Conservation (phyloP, 2,329 filamentous ascomycete genomes). For the Cercospora sojina region DNA sequence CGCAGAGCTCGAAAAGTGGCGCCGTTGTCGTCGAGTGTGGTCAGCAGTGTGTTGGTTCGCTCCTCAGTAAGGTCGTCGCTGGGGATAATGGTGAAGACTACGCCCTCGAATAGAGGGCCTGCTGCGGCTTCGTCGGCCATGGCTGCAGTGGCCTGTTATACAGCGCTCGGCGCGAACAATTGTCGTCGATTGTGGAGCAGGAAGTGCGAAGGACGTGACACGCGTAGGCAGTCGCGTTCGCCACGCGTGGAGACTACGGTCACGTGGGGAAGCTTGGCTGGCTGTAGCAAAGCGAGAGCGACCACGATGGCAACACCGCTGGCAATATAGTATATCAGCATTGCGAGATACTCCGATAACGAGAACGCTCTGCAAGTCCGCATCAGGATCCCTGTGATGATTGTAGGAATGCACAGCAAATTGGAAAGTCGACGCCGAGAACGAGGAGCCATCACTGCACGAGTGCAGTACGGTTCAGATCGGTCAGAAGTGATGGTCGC, state of each 20-base stretch:
- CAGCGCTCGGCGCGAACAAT: neutral
- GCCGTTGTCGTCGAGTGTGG: conserved; percentile 48
- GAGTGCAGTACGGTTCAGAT: neutral
- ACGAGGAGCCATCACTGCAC: neutral
- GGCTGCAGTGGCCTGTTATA: neutral
- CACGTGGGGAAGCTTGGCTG: neutral
- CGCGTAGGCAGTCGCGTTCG: neutral
- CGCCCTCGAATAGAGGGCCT: conserved; percentile 40
- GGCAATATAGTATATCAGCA: neutral
- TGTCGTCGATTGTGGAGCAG: neutral
- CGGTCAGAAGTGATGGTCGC: neutral
- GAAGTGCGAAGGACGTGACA: neutral
- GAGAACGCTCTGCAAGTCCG: neutral
- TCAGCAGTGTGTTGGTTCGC: conserved; percentile 45
- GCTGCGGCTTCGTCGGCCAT: conserved; percentile 23
- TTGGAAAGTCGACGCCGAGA: neutral
- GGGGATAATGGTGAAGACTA: conserved; percentile 47
- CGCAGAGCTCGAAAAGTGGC: conserved; percentile 48
- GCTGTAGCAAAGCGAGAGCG: neutral
- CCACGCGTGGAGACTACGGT: neutral
- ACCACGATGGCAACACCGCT: neutral
- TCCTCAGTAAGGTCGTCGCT: conserved; percentile 32
- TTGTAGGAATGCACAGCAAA: neutral
- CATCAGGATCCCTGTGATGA: neutral
- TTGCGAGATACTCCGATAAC: neutral